Evolutionary conservation across 2,329 filamentous ascomycete species (phyloP).

Genomic region (Alternaria sp.): DNA sequence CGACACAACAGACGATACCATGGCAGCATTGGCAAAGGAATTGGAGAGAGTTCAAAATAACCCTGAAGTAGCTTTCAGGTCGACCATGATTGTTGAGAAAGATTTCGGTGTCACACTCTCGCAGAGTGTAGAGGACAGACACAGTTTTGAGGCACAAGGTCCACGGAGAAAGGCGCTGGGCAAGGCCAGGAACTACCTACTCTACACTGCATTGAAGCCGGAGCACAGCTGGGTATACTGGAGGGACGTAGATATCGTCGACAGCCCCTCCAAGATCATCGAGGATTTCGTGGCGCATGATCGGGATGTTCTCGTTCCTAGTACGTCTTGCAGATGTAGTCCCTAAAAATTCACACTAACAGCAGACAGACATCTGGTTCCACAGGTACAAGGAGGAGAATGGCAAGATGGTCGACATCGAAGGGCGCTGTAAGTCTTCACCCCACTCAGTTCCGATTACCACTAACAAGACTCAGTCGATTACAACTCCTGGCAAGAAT

Average conservation of each 20-base stretch:
- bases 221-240: slow-evolving; percentile 99
- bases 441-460: too few relatives aligned
- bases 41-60: slow-evolving; percentile 86
- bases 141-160: slow-evolving; percentile 85
- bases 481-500: slow-evolving; percentile 99
- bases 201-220: slow-evolving; percentile 82
- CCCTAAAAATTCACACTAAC: slow-evolving; percentile 15
- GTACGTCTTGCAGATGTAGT: slow-evolving; percentile 62
- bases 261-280: slow-evolving; percentile 84
- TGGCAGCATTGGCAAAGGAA: slow-evolving; percentile 84
- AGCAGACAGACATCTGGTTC: slow-evolving; percentile 85
- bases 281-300: slow-evolving; percentile 97
- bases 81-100: slow-evolving; percentile 85
- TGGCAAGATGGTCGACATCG: slow-evolving; percentile 72
- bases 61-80: slow-evolving; percentile 81
- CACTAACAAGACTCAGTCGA: slow-evolving; percentile 67
- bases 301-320: slow-evolving; percentile 90
- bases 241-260: slow-evolving; percentile 95
- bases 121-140: slow-evolving; percentile 81
- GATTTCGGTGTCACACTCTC: slow-evolving; percentile 80
- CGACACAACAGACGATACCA: slow-evolving; percentile 88
- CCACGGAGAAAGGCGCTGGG: slow-evolving; percentile 91
- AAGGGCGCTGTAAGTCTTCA: slow-evolving; percentile 79
- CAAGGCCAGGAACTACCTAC: slow-evolving; percentile 87
- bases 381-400: slow-evolving; percentile 81